Percentiles rank a stretch among this genome's conserved stretches.
Conservation (phyloP, 495 filamentous ascomycete genomes). For the Aspergillus egyptiacus region DNA sequence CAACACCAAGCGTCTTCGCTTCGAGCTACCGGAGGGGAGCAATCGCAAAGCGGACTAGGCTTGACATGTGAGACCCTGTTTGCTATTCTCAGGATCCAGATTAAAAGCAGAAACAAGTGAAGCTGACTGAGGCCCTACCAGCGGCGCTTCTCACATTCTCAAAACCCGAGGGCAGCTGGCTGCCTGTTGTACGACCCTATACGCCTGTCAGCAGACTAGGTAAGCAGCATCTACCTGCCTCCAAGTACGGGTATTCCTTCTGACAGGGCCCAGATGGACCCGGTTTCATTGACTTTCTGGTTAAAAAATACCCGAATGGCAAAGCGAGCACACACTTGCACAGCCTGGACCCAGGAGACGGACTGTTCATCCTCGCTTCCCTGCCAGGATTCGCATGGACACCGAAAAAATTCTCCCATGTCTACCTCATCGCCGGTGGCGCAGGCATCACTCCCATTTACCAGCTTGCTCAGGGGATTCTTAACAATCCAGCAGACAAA, state of each 20-base stretch:
- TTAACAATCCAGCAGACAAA: slow-evolving; percentile 54
- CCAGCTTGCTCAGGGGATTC: slow-evolving; percentile 54
- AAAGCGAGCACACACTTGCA: slow-evolving; percentile 57
- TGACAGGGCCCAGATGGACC: slow-evolving; percentile 36
- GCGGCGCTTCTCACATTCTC: slow-evolving; percentile 52
- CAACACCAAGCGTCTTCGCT: slow-evolving; percentile 59
- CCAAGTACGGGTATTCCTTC: not conserved
- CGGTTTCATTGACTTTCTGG: slow-evolving; percentile 52
- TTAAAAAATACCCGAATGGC: slow-evolving; percentile 61
- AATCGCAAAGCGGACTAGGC: slow-evolving; percentile 41
- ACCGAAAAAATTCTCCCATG: slow-evolving; percentile 48
- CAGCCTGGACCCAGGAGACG: slow-evolving; percentile 53
- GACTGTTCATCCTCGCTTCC: slow-evolving; percentile 45
- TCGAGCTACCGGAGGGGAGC: slow-evolving; percentile 45
- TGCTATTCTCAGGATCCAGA: not conserved
- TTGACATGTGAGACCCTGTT: slow-evolving; percentile 43
- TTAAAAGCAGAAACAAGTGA: not conserved
- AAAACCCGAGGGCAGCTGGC: slow-evolving; percentile 45
- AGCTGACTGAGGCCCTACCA: slow-evolving; percentile 10
- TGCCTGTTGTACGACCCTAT: slow-evolving; percentile 53
- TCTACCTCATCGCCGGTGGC: slow-evolving; percentile 57
- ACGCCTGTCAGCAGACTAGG: slow-evolving; percentile 52
- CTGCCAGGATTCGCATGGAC: slow-evolving; percentile 50
- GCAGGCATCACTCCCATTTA: slow-evolving; percentile 61
- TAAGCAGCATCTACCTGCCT: slow-evolving; percentile 22